Base-by-base conservation (phyloP, 805 yeast species). In the Saccharomycopsis amapae region DNA sequence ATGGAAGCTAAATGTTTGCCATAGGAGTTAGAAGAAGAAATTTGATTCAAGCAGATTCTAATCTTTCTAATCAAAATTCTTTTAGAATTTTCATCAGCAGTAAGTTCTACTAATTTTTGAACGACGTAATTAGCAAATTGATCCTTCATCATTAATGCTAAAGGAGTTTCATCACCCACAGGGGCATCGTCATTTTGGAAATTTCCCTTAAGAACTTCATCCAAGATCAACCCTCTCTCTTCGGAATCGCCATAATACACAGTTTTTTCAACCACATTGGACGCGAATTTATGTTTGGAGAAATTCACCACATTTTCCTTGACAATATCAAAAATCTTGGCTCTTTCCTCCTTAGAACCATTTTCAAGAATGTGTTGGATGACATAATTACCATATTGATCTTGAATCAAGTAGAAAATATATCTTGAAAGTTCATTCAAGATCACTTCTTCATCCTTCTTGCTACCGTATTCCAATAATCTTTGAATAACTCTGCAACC, bases 401-500 rank as follows among this genome's bases (percentile, higher is more conserved):
- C 97, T 61, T 87, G 95, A 48, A 89, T 85, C 58, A 93, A 71
- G 58, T 76, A 79, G 53, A 75, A 81, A 20, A 86, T 75, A 58
- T 76, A 83, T 42, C 78, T 75, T 55, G 80, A 80, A 57, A 93
- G 69, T 59, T 87, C 95, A 22, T 66, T 68, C 56, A 93, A 64
- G 45, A 93, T 80, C 44, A 68, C 69, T 22, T 70, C 65, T 62
- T 85, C 89, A 56, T 87, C 89, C 4, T 69, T 73, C 6, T 62
- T 63, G 20, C 73, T 69, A 2, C 94, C 85, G 63, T 76, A 81
- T 63, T 93, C 97, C 51, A 93, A 69, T 55, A 90, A 71, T 52
- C 98, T 73, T 67, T 93, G 99, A 52, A 93, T 85, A 2, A 93
- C 98, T 45, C 99, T 76, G 64, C 99, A 93, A 18, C 99, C 99